Conservation (phyloP, 306 rosid species). For the Adenanthera pavonina region DNA sequence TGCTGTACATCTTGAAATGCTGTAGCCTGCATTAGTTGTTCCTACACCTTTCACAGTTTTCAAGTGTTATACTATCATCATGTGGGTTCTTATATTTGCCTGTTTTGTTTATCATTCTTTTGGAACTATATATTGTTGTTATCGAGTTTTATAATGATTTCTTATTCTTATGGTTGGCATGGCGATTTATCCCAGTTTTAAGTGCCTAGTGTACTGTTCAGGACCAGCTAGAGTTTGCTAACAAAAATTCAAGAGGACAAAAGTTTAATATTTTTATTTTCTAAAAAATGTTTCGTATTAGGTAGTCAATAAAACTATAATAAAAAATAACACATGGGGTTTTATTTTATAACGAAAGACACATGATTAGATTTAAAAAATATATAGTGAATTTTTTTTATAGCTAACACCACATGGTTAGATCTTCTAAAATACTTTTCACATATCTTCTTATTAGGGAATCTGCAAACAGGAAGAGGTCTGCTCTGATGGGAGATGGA, state of each 20-base stretch:
- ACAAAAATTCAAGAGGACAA: not conserved
- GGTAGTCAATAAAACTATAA: not conserved
- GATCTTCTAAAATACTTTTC: not conserved
- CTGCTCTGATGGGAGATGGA: not conserved
- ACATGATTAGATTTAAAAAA: not conserved
- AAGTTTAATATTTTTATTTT: not conserved
- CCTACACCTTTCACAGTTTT: not conserved
- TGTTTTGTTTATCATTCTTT: constrained; percentile 27
- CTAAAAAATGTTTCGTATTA: not conserved
- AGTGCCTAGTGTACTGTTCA: not conserved
- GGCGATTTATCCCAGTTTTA: not conserved
- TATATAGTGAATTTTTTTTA: not conserved
- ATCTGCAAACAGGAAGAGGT: not conserved
- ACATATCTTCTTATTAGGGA: not conserved
- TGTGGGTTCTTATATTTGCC: constrained; percentile 34
- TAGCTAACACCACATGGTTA: not conserved
- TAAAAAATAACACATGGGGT: not conserved
- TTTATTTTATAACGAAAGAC: not conserved
- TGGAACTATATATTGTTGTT: constrained; percentile 36
- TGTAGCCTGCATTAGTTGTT: not conserved
- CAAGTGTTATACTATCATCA: not conserved
- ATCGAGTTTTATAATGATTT: constrained; percentile 33
- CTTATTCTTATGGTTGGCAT: constrained; percentile 33
- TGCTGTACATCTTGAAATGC: constrained; percentile 76
- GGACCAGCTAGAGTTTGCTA: not conserved